A percentile compares a stretch with the other conserved stretches of the same genome.
Evolutionary conservation across 75 land plant genomes (phyloP).

Genomic region (Cryptomeria japonica): DNA sequence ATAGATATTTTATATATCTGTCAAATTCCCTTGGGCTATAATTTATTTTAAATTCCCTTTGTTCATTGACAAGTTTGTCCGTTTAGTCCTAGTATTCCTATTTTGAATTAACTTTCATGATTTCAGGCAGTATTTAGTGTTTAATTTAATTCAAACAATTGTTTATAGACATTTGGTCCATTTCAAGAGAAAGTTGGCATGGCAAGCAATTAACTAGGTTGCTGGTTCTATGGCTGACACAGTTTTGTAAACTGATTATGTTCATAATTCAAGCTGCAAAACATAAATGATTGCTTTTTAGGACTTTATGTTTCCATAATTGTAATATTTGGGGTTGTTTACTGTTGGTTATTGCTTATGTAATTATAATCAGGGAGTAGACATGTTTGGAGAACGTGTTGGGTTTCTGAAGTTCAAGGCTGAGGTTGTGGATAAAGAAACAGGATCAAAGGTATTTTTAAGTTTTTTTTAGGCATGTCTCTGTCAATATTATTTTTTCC

Average conservation of each 20-base stretch:
- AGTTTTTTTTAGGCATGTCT: background rate
- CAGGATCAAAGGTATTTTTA: slow-evolving; percentile 71
- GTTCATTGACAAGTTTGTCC: background rate
- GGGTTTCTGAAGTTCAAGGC: slow-evolving; percentile 98
- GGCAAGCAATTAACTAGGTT: background rate
- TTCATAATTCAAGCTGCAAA: background rate
- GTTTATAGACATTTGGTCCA: background rate
- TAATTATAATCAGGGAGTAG: slow-evolving; percentile 56
- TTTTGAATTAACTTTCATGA: background rate
- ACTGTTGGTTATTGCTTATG: slow-evolving; percentile 1
- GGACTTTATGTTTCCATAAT: background rate
- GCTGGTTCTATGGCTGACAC: background rate
- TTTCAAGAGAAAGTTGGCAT: background rate
- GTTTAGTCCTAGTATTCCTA: background rate
- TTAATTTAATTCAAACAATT: background rate
- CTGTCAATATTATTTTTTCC: background rate
- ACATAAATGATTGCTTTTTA: background rate
- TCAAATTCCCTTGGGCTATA: background rate
- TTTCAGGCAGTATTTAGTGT: background rate
- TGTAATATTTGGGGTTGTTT: background rate
- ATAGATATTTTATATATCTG: no score
- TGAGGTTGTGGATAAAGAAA: slow-evolving; percentile 67
- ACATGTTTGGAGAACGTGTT: slow-evolving; percentile 87
- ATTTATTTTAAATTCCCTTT: no score
- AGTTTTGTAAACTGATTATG: background rate